phyloP scores from a whole-genome alignment of 495 filamentous ascomycete species.

The Sordaria brevicollis region DNA sequence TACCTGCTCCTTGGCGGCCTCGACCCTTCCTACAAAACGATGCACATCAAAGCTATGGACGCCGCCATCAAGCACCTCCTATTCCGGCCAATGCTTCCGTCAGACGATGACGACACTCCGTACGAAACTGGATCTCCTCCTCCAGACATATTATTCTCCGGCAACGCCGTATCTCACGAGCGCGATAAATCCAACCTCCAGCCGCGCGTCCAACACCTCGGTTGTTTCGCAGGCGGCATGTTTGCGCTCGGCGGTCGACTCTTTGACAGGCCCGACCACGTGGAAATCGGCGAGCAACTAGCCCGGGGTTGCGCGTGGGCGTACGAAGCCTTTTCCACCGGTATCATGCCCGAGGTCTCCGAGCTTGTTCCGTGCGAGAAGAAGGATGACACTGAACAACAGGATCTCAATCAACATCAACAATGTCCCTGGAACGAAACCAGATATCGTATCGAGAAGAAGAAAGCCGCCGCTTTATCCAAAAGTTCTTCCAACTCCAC shows the following conservation, averaged over 20 bases:
- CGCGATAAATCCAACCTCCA: conserved; percentile 13
- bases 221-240: conserved; percentile 88
- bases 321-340: conserved; percentile 64
- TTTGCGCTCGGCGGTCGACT: conserved; percentile 74
- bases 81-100: conserved; percentile 54
- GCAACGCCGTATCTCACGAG: conserved; percentile 23
- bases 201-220: conserved; percentile 38
- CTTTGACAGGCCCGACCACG: conserved; percentile 56
- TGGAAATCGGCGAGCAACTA: conserved; percentile 70
- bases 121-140: conserved; percentile 10
- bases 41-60: conserved; percentile 47
- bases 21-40: conserved; percentile 27
- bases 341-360: conserved; percentile 83
- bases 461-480: background rate
- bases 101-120: conserved; percentile 4
- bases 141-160: conserved; percentile 59
- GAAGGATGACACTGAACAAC: conserved; percentile 42
- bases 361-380: conserved; percentile 32
- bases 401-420: background rate
- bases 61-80: conserved; percentile 55
- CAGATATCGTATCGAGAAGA: conserved; percentile 1
- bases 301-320: conserved; percentile 92
- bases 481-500: background rate
- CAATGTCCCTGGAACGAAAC: conserved; percentile 19
- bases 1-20: conserved; percentile 34